phyloP scores from a whole-genome alignment of 306 rosid genomes.

The Prunus davidiana region DNA sequence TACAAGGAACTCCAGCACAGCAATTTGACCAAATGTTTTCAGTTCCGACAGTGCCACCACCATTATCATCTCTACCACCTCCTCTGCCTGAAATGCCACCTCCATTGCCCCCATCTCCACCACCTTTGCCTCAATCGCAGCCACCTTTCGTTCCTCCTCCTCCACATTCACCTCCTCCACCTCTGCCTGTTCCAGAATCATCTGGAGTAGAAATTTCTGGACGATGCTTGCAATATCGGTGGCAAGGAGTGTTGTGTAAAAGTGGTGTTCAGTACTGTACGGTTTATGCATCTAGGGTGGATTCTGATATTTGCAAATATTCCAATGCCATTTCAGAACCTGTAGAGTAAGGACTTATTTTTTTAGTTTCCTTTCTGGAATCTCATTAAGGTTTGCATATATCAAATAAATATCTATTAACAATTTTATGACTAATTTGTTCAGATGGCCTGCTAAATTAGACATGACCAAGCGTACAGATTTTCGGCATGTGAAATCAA shows the following conservation, averaged over 20 bases:
- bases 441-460: constrained; percentile 90
- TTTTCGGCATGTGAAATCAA: constrained; percentile 73
- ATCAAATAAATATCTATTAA: not conserved
- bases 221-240: constrained; percentile 47
- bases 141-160: constrained; percentile 85
- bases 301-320: constrained; percentile 70
- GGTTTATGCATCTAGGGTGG: constrained; percentile 65
- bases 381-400: constrained; percentile 3
- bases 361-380: constrained; percentile 15
- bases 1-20: constrained; percentile 69
- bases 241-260: constrained; percentile 89
- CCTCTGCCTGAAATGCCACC: constrained; percentile 75
- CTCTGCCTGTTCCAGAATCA: constrained; percentile 46
- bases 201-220: constrained; percentile 43
- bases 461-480: constrained; percentile 97
- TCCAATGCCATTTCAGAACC: constrained; percentile 77
- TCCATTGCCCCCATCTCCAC: constrained; percentile 75
- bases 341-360: constrained; percentile 51
- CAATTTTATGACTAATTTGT: constrained; percentile 33
- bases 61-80: constrained; percentile 58
- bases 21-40: constrained; percentile 60
- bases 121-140: constrained; percentile 77
- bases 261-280: constrained; percentile 93
- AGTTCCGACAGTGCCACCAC: constrained; percentile 53
- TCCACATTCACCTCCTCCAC: constrained; percentile 67